These are phyloP conservation scores for Melaleuca alternifolia DNA, from an alignment of 345 rosid species.

Conservation along the genomic window DNA sequence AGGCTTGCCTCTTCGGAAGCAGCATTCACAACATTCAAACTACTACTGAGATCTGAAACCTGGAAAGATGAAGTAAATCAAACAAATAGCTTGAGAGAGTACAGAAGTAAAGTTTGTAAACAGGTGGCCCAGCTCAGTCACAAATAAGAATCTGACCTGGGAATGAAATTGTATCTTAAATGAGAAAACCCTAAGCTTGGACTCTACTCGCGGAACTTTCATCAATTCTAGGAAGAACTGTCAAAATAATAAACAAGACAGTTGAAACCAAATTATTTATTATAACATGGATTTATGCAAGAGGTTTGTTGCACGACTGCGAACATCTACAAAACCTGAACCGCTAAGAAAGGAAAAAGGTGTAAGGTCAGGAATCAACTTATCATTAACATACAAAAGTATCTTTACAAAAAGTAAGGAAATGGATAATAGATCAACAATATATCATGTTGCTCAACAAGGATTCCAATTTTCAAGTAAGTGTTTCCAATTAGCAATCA, in stretches of 20 bases:
- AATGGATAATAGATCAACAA: neutral
- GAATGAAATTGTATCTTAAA: conserved; percentile 74
- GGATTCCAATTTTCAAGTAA: neutral
- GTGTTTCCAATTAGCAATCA: neutral
- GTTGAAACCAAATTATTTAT: neutral
- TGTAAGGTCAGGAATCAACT: neutral
- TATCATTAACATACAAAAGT: neutral
- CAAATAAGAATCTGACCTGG: conserved; percentile 44
- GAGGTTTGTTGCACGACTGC: neutral
- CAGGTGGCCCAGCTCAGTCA: neutral
- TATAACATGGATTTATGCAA: neutral
- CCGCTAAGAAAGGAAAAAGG: neutral
- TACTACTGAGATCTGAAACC: conserved; percentile 72
- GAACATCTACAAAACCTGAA: neutral
- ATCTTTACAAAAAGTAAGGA: neutral
- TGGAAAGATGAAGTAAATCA: conserved; percentile 17
- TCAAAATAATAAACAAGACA: neutral
- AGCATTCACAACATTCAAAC: conserved; percentile 66
- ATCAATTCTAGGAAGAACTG: conserved; percentile 91
- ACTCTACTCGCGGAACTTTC: conserved; percentile 84
- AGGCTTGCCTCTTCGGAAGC: conserved; percentile 70
- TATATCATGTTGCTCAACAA: neutral
- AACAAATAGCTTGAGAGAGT: neutral
- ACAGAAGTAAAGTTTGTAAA: neutral
- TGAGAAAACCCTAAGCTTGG: conserved; percentile 89